Conservation (phyloP, 371 early-diverging fungal species). For the Entomophthora muscae region DNA sequence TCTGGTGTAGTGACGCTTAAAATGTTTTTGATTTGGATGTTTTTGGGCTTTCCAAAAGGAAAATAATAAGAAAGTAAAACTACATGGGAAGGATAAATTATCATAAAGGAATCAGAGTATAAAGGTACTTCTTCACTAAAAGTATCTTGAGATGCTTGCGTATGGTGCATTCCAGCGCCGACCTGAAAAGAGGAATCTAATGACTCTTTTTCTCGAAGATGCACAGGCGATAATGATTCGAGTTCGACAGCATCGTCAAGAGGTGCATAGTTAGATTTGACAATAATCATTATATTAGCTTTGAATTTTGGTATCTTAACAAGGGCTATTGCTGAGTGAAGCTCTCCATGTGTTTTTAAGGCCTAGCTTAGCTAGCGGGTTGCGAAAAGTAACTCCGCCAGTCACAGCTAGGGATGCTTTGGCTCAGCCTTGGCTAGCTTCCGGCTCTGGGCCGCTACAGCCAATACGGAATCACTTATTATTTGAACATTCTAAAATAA, state of each 20-base stretch:
- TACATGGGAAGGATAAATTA: neutral
- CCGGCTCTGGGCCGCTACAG: too few relatives aligned
- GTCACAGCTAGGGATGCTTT: too few relatives aligned
- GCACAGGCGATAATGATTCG: neutral
- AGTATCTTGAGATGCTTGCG: neutral
- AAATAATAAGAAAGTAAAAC: slow-evolving; percentile 2
- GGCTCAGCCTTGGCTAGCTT: too few relatives aligned
- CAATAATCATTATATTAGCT: neutral
- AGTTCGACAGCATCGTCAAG: neutral
- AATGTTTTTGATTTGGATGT: neutral
- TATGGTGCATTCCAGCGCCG: neutral
- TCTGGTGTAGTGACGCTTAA: slow-evolving; percentile 3
- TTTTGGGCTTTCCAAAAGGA: neutral
- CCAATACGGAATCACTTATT: too few relatives aligned
- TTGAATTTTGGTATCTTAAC: too few relatives aligned
- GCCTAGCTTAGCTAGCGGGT: too few relatives aligned
- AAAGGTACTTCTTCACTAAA: neutral
- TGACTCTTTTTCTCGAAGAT: neutral
- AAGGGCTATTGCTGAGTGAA: too few relatives aligned
- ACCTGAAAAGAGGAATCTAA: neutral
- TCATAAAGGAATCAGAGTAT: neutral
- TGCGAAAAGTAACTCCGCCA: too few relatives aligned
- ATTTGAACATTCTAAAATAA: too few relatives aligned
- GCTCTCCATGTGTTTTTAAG: too few relatives aligned
- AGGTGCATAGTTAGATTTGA: slow-evolving; percentile 1